phyloP scores from a whole-genome alignment of 2,329 filamentous ascomycete genomes.

The Calonectria montana region DNA sequence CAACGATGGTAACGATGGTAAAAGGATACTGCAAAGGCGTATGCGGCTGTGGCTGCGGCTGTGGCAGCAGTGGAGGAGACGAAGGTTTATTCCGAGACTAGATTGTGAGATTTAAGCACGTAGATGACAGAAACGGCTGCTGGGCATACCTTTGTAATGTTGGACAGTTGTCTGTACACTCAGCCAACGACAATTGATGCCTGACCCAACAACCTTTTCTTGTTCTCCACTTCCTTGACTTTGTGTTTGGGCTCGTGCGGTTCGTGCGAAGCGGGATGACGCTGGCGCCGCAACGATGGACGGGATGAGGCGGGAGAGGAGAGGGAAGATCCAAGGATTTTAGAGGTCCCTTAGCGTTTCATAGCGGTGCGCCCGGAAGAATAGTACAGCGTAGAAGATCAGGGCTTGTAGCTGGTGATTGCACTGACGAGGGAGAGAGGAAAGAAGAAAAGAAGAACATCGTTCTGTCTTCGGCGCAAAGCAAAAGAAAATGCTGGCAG shows the following conservation, averaged over 20 bases:
- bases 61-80: not conserved
- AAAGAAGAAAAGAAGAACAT: not conserved
- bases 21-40: not conserved
- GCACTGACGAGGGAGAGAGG: not conserved
- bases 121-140: not conserved
- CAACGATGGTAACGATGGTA: not conserved
- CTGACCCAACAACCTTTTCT: not conserved
- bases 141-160: not conserved
- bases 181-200: not conserved
- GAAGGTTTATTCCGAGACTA: not conserved
- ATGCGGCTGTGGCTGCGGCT: not conserved
- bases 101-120: not conserved
- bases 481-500: not conserved
- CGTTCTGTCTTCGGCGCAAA: not conserved
- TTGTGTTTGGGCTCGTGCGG: slow-evolving; percentile 3
- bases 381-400: not conserved
- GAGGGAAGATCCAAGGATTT: slow-evolving; percentile 2
- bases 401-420: not conserved
- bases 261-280: slow-evolving; percentile 15
- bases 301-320: slow-evolving; percentile 1
- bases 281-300: not conserved
- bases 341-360: not conserved
- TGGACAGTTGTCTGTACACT: not conserved
- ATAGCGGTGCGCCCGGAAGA: not conserved
- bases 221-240: not conserved